Evolutionary conservation across 2,329 filamentous ascomycete species (phyloP).

Genomic region (Verticillium nubilum): DNA sequence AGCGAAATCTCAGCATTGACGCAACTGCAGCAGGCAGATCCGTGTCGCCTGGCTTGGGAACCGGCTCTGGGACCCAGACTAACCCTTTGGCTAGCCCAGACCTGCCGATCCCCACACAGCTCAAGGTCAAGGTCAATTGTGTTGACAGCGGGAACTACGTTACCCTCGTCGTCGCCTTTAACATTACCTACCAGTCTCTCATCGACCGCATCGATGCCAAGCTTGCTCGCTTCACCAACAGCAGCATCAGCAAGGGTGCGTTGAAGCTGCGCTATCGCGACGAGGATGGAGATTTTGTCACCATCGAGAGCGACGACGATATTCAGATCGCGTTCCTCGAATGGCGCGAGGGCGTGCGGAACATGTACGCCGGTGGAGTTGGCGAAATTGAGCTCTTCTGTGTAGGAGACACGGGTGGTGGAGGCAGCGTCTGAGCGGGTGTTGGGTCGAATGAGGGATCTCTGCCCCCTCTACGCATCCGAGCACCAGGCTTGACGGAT

Average conservation of each 20-base stretch:
- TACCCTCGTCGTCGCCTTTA: constrained; percentile 92
- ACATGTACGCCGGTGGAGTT: constrained; percentile 60
- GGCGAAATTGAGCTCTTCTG: constrained; percentile 90
- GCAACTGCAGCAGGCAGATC: constrained; percentile 34
- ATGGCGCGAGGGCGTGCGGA: constrained; percentile 68
- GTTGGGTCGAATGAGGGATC: constrained; percentile 5
- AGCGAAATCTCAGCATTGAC: constrained; percentile 31
- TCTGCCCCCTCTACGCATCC: constrained; percentile 7
- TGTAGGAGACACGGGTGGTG: constrained; percentile 40
- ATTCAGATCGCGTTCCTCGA: constrained; percentile 94
- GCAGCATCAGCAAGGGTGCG: constrained; percentile 75
- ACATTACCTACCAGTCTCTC: constrained; percentile 88
- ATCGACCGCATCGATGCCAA: constrained; percentile 97
- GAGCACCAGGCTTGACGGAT: constrained; percentile 5
- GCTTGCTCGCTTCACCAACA: constrained; percentile 76
- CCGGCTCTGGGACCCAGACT: constrained; percentile 18
- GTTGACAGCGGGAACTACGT: constrained; percentile 74
- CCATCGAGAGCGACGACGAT: constrained; percentile 91
- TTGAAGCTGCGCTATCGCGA: constrained; percentile 88
- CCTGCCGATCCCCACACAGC: constrained; percentile 59
- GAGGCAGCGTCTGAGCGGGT: background rate
- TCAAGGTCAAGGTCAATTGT: constrained; percentile 94
- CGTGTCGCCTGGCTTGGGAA: constrained; percentile 41
- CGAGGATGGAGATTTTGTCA: constrained; percentile 87
- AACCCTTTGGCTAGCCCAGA: constrained; percentile 39